Percentiles rank a stretch among this genome's conserved stretches.
phyloP scores from a whole-genome alignment of 202 grass and related monocot genomes.

The Bolboschoenoplectus hybrid region DNA sequence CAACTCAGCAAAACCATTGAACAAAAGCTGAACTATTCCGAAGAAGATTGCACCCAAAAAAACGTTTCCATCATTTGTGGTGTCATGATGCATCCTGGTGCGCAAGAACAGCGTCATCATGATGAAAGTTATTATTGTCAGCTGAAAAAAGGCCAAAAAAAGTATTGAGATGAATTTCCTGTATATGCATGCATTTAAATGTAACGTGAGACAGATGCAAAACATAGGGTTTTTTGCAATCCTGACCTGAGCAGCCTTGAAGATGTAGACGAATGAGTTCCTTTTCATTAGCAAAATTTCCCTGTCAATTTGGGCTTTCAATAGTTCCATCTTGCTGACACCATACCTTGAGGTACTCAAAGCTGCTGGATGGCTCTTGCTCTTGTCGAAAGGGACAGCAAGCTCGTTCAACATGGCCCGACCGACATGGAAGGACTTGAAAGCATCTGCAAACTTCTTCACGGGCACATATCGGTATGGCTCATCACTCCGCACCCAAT shows the following conservation, averaged over 20 bases:
- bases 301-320: constrained; percentile 65
- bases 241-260: constrained; percentile 59
- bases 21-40: constrained; percentile 55
- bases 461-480: constrained; percentile 61
- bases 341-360: constrained; percentile 57
- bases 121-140: constrained; percentile 53
- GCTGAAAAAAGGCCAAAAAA: constrained; percentile 42
- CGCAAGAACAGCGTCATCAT: constrained; percentile 66
- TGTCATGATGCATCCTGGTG: constrained; percentile 56
- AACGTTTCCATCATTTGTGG: constrained; percentile 44
- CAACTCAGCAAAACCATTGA: constrained; percentile 71
- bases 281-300: constrained; percentile 78
- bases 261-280: constrained; percentile 71
- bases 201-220: background rate
- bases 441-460: constrained; percentile 54
- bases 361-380: constrained; percentile 74
- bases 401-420: constrained; percentile 50
- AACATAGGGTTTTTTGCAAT: background rate
- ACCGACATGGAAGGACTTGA: constrained; percentile 56
- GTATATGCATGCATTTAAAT: constrained; percentile 1
- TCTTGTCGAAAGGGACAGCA: constrained; percentile 61
- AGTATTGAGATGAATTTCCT: background rate
- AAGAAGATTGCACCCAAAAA: constrained; percentile 70
- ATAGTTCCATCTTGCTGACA: constrained; percentile 49
- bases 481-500: constrained; percentile 50